Percentiles rank a stretch among this genome's conserved stretches.
Evolutionary conservation across 1,139 yeast species (phyloP).

Genomic region (Taiozyma onychis): DNA sequence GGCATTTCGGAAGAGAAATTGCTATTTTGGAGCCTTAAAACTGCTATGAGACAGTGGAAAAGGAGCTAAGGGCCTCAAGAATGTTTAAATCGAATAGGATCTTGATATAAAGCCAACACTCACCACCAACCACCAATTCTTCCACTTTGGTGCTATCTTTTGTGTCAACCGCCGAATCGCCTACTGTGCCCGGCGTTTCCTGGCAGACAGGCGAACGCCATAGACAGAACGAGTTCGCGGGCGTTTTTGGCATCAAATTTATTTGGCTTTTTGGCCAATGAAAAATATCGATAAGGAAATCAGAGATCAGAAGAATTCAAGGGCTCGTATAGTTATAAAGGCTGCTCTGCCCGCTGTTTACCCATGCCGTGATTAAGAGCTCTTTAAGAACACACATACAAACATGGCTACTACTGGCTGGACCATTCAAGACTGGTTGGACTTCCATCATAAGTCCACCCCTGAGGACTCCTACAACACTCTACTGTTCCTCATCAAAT

Average conservation of each 20-base stretch:
- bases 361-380: neutral
- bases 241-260: neutral
- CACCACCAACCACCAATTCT: neutral
- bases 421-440: constrained; percentile 68
- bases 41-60: neutral
- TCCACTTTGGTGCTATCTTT: neutral
- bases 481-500: constrained; percentile 41
- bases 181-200: neutral
- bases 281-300: neutral
- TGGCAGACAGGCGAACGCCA: neutral
- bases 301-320: neutral
- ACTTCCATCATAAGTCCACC: constrained; percentile 58
- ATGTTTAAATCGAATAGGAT: neutral
- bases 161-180: neutral
- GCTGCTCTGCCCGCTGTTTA: neutral
- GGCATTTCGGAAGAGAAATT: neutral
- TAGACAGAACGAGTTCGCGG: neutral
- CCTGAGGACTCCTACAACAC: constrained; percentile 54
- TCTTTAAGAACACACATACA: neutral
- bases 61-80: neutral
- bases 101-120: neutral
- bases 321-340: neutral
- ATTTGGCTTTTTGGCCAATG: neutral
- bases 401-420: constrained; percentile 38
- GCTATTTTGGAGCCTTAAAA: neutral